Base-by-base conservation (phyloP, 305 asterid species). In the Nicotiana rustica region DNA sequence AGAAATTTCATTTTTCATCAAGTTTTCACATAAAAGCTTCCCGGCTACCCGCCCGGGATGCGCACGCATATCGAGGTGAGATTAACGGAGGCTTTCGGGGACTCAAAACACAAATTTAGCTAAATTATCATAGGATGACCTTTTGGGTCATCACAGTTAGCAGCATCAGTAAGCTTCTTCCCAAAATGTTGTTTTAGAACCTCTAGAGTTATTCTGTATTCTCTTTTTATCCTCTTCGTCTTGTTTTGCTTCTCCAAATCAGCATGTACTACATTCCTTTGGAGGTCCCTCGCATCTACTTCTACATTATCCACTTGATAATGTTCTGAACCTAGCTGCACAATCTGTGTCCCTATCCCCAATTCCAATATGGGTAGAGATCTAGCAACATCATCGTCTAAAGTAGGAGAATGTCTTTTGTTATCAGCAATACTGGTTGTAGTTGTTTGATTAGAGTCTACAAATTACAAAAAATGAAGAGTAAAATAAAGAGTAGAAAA, bases 121-220 rank as follows among this genome's bases (percentile, higher is more conserved):
- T 25, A 25, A 25, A 25, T 25, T 25, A 25, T 25, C 25, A 25
- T 25, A 25, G 25, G 25, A 25, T 25, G 25, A 25, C 25, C 25
- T 25, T 25, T 25, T 25, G 25, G 25, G 25, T 25, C 25, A 25
- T 25, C 25, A 25, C 25, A 25, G 6, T 83, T 6, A 2, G 82
- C 84, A 21, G 29, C 86, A 41, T 83, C 85, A 15, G 55, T 12
- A 2, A 52, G 80, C 56, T 64, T 81, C 84, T 70, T 73, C n/a
- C 78, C 89, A 10, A 67, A 86, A 6, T 81, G 82, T 66, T 71
- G 82, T 62, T 70, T 3, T 6, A 83, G 80, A 65, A 49, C 67
- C 77, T 86, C 85, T 13, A 56, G 64, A 15, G 56, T 67, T 12
- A 82, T 60, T 8, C 33, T 52, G 5, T 44, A 21, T 13, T 65